phyloP scores from a whole-genome alignment of 2,329 filamentous ascomycete species.

The Aureobasidium uvarum region DNA sequence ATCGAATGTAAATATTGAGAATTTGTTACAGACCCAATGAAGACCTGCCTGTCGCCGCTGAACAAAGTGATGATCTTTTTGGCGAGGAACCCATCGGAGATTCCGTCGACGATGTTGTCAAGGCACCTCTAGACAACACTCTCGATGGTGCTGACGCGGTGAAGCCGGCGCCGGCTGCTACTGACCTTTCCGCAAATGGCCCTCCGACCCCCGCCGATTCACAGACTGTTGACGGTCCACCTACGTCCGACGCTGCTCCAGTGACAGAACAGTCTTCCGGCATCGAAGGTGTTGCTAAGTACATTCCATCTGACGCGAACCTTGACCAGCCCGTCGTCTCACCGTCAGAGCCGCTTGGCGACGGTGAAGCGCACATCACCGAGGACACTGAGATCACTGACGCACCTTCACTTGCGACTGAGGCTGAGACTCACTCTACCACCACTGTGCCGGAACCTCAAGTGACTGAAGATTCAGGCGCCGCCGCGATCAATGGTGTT shows the following conservation, averaged over 20 bases:
- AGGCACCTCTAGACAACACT: constrained; percentile 27
- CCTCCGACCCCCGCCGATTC: constrained; percentile 13
- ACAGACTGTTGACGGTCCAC: constrained; percentile 25
- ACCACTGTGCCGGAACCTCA: constrained; percentile 28
- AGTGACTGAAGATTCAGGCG: constrained; percentile 3
- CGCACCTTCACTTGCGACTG: constrained; percentile 23
- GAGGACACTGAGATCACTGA: constrained; percentile 27
- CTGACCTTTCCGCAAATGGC: constrained; percentile 16
- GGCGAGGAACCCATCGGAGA: constrained; percentile 34
- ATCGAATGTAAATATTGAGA: constrained; percentile 28
- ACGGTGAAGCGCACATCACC: constrained; percentile 32
- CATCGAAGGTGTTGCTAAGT: constrained; percentile 46
- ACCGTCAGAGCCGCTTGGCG: constrained; percentile 43
- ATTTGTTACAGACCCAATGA: constrained; percentile 25
- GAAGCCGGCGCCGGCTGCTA: constrained; percentile 11
- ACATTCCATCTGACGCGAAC: constrained; percentile 44
- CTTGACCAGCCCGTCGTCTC: constrained; percentile 45
- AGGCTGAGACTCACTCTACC: constrained; percentile 27
- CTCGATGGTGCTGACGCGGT: not conserved
- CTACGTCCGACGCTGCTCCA: constrained; percentile 34
- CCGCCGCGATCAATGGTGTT: constrained; percentile 8
- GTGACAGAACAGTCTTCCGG: constrained; percentile 45
- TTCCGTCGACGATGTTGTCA: constrained; percentile 23
- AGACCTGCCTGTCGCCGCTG: constrained; percentile 22
- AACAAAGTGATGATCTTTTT: constrained; percentile 39